Conservation (phyloP, 1,284 basidiomycete species). For the Sanguinoderma infundibulare region DNA sequence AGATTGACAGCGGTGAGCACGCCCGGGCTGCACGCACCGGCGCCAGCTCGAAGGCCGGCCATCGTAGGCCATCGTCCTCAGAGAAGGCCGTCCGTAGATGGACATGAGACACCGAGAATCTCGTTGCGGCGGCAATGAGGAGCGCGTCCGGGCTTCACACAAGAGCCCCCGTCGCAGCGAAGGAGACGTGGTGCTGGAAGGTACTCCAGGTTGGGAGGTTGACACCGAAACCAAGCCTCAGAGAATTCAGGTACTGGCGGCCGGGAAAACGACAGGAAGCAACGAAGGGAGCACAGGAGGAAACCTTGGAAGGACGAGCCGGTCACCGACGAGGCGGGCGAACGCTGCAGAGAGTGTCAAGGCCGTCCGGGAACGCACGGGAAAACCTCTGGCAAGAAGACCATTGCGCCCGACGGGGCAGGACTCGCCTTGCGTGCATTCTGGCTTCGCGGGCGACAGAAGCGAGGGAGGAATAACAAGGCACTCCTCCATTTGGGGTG, state of each 20-base stretch:
- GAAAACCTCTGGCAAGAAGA: not conserved
- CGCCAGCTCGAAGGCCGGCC: slow-evolving; percentile 1
- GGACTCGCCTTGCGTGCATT: slow-evolving; percentile 13
- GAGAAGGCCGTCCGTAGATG: not conserved
- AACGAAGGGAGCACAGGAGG: not conserved
- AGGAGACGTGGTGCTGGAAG: slow-evolving; percentile 10
- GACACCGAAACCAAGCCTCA: not conserved
- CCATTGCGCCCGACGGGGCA: not conserved
- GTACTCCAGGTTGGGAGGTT: not conserved
- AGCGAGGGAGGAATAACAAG: slow-evolving; percentile 13
- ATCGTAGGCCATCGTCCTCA: not conserved
- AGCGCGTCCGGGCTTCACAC: not conserved
- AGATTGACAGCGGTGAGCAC: slow-evolving; percentile 14
- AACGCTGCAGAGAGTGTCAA: not conserved
- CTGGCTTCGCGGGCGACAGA: slow-evolving; percentile 18
- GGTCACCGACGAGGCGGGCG: not conserved
- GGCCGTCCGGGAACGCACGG: not conserved
- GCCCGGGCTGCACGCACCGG: not conserved
- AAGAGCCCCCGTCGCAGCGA: too few relatives aligned
- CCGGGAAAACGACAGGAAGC: not conserved
- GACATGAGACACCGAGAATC: not conserved
- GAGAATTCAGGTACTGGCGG: not conserved
- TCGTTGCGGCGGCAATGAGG: not conserved
- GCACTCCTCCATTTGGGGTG: slow-evolving; percentile 22
- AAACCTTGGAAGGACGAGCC: not conserved